A percentile compares a stretch with the other conserved stretches of the same genome.
These are phyloP conservation scores for Raddia distichophylla DNA, from an alignment of 176 grass and related monocot genomes.

Conservation along the genomic window DNA sequence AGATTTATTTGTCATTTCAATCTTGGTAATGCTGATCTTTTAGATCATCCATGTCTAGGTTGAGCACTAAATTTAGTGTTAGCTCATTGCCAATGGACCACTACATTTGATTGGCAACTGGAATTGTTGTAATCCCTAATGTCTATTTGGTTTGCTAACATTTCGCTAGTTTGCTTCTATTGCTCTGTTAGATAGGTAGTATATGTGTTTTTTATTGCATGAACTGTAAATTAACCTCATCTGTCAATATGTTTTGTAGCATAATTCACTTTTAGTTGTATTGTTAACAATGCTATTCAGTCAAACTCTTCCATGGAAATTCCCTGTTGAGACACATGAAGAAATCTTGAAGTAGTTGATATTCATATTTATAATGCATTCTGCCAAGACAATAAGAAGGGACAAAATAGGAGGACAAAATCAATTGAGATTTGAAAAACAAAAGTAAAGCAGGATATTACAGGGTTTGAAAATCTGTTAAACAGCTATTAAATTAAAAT, in stretches of 20 bases:
- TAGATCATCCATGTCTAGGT: not conserved
- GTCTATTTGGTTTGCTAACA: not conserved
- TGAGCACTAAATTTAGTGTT: not conserved
- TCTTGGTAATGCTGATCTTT: not conserved
- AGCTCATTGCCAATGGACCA: not conserved
- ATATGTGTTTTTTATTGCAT: constrained; percentile 1
- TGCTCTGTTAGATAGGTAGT: constrained; percentile 1
- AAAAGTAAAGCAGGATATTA: constrained; percentile 14
- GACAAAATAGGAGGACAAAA: not conserved
- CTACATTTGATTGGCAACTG: not conserved
- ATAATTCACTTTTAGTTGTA: not conserved
- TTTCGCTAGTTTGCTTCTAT: constrained; percentile 16
- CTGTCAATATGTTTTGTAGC: constrained; percentile 2
- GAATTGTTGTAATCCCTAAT: not conserved
- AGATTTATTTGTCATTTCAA: constrained; percentile 20
- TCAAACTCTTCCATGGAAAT: not conserved
- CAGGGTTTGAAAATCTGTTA: constrained; percentile 7
- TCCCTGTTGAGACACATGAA: constrained; percentile 16
- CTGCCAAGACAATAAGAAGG: constrained; percentile 5
- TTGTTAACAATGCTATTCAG: not conserved
- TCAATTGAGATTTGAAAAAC: constrained; percentile 15
- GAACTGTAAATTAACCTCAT: not conserved
- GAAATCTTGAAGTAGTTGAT: constrained; percentile 8
- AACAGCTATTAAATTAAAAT: not conserved
- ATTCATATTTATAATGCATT: constrained; percentile 2